Conservation (phyloP, 1,284 basidiomycete species). For the Hemileia vastatrix region DNA sequence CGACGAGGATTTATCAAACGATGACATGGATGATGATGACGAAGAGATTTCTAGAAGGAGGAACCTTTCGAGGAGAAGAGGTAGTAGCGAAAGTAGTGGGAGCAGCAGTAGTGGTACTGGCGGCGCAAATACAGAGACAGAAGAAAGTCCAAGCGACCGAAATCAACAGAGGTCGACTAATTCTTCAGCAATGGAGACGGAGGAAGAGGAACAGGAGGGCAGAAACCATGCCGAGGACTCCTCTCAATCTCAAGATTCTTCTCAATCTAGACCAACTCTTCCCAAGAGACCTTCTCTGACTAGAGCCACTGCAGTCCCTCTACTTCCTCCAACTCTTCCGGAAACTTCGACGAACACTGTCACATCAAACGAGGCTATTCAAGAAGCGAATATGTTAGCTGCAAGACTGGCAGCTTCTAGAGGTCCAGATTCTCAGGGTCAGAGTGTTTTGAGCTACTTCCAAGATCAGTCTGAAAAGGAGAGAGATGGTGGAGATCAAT, state of each 20-base stretch:
- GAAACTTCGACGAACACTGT: not conserved
- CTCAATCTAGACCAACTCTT: conserved; percentile 20
- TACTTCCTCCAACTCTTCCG: conserved; percentile 19
- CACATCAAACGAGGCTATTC: not conserved
- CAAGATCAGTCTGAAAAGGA: conserved; percentile 21
- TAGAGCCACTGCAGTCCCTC: conserved; percentile 28
- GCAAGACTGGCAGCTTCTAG: conserved; percentile 27
- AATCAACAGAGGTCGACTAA: too few species aligned
- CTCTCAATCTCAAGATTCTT: not conserved
- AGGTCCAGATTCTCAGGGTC: conserved; percentile 23
- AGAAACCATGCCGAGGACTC: too few species aligned
- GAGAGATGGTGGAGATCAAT: not conserved
- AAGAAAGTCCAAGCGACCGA: too few species aligned
- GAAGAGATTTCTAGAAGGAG: not conserved
- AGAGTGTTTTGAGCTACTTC: conserved; percentile 31
- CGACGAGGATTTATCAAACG: conserved; percentile 23
- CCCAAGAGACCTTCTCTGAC: conserved; percentile 36
- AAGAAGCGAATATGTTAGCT: conserved; percentile 25
- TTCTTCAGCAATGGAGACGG: too few species aligned
- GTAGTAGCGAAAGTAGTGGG: not conserved
- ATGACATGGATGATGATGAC: conserved; percentile 24
- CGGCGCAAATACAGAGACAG: too few species aligned
- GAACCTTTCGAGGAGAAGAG: not conserved
- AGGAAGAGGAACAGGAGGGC: too few species aligned
- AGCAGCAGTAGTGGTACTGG: too few species aligned